Base-by-base conservation (phyloP, 257 asterid genomes). In the Petunia axillaris region DNA sequence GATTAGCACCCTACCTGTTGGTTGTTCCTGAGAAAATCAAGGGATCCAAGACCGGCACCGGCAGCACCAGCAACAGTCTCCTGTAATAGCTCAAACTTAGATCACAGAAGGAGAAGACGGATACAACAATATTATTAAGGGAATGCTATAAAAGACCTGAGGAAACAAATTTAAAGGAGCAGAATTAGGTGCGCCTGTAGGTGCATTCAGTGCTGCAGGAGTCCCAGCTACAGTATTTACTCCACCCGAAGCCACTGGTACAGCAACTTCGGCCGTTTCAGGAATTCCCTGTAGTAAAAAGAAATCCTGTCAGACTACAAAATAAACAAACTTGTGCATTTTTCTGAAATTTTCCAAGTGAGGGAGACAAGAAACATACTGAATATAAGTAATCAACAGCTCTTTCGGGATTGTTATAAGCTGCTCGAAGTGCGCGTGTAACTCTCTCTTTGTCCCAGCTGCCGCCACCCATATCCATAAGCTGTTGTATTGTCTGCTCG, bases 381-480 rank as follows among this genome's bases (percentile, higher is more conserved):
- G 94, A 89, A 87, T 91, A 93, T 11, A 88, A 82, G 80, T 88
- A 88, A 59, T 88, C 91, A 70, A 88, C 87, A 64, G 91, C 91
- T 85, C 90, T 81, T 77, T 88, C 90, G 36, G 89, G 88, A 81
- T 94, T 94, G 87, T 94, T 91, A 81, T 89, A 92, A 41, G 97
- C 97, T 84, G 97, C 98, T 39, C 88, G 90, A 84, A 94, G 96
- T 39, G 98, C 98, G 67, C 91, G 93, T 5, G 85, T 82, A 54
- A 92, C 97, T 6, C 87, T 90, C 83, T 92, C 94, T 82, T 84
- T 91, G 87, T 93, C 93, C 98, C 98, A 94, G 63, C 85, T 88
- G 52, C 97, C 98, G 65, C 97, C 98, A 10, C 98, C 97, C 96
- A 94, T 87, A 86, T 94, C 97, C 83, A 94, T 82, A 79, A 94